Conservation (phyloP, 2,329 filamentous ascomycete genomes). For the Lasiodiplodia citricola region DNA sequence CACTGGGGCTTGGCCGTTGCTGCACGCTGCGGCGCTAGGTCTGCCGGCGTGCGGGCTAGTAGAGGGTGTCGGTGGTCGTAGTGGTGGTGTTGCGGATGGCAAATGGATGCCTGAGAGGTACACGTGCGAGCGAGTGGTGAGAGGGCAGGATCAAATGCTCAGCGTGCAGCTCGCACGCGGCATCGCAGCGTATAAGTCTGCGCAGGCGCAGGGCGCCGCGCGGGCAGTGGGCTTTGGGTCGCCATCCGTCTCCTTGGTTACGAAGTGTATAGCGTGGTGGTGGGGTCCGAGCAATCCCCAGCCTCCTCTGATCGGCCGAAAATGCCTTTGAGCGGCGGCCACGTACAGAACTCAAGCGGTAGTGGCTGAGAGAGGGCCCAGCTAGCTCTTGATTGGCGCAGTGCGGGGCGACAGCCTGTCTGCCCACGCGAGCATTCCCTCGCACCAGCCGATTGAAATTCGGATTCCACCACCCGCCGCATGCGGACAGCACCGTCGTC, state of each 20-base stretch:
- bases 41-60: neutral
- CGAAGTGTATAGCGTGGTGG: conserved; percentile 19
- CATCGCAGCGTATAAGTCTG: neutral
- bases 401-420: conserved; percentile 6
- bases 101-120: neutral
- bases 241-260: conserved; percentile 16
- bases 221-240: conserved; percentile 13
- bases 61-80: neutral
- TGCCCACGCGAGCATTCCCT: conserved; percentile 18
- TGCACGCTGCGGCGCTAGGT: neutral
- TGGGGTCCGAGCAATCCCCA: conserved; percentile 20
- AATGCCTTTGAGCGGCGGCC: neutral
- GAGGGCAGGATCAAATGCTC: neutral
- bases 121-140: conserved; percentile 14
- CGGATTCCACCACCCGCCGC: neutral
- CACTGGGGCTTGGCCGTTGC: conserved; percentile 8
- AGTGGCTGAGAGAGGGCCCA: conserved; percentile 16
- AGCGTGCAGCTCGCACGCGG: neutral
- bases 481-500: neutral
- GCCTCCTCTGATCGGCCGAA: conserved; percentile 20
- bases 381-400: neutral
- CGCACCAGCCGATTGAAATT: conserved; percentile 6
- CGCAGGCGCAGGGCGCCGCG: neutral
- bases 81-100: conserved; percentile 7
- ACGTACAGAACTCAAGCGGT: conserved; percentile 14